Evolutionary conservation across 2,329 filamentous ascomycete genomes (phyloP), one percentile per base, ranked within the genome.

Genomic region (Fonsecaea monophora): DNA sequence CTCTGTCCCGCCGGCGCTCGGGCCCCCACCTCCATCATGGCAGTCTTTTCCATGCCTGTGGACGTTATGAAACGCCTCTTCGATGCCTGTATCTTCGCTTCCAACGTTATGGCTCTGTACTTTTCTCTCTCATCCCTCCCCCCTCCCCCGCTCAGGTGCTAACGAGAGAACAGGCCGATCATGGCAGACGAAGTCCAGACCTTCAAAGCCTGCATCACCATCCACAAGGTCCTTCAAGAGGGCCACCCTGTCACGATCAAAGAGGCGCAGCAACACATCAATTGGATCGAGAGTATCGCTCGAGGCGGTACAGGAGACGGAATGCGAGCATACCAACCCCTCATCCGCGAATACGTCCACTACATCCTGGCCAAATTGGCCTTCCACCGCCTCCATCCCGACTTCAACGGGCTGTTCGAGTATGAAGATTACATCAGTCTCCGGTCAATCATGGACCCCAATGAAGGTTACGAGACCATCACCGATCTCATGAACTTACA

Each of bases 361-460:
- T 99, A 94, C 81, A 85, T 99, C 48, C 87, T 97, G 68, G 92
- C 94, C 58, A 99, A 99, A 82, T 85, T 99, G 67, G 89, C 88
- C n/a, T 99, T 99, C 81, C 95, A 99, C 81, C 89, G 95, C 69
- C 92, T 97, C 73, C 95, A 99, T 77, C 92, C 93, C 18, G 94
- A 98, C 78, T 99, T 99, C 84, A 99, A 99, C 80, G 95, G 86
- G 67, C 93, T 94, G 1, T 99, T 99, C 76, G 95, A 99, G 78
- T 99, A 99, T 77, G 94, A 98, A 82, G 95, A 99, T 78, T 99
- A 99, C 78, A 94, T 98, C 78, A 97, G 93, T 77, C 84, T 99
- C 77, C 98, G 97, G 83, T 92, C 93, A 34, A 98, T 96, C 82
- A 97, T 98, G 78, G 95, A 99, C 79, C 95, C 95, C 3, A 98